Conservation (phyloP, 306 rosid genomes). For the Calophaca sinica region DNA sequence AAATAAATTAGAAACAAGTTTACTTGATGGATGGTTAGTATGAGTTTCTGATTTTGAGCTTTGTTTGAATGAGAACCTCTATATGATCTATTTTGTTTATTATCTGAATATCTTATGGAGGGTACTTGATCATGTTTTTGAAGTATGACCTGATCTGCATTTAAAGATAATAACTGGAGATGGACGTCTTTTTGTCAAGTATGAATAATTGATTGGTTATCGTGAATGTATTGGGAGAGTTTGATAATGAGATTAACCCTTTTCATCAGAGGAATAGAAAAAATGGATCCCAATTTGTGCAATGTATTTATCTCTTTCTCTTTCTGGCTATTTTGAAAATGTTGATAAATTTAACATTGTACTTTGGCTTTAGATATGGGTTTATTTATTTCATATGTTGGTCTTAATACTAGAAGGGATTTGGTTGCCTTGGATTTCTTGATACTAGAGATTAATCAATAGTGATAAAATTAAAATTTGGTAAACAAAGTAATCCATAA, state of each 20-base stretch:
- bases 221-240: neutral
- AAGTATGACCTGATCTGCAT: neutral
- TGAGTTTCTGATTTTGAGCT: neutral
- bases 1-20: no score
- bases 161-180: neutral
- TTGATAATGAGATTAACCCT: constrained; percentile 6
- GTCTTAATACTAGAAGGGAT: constrained; percentile 10
- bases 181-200: neutral
- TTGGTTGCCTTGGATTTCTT: constrained; percentile 24
- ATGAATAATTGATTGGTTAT: neutral
- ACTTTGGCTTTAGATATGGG: neutral
- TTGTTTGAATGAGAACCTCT: neutral
- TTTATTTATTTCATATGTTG: constrained; percentile 10
- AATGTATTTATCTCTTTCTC: neutral
- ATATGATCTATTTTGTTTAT: neutral
- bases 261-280: neutral
- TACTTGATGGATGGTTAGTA: neutral
- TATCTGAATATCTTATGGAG: no score
- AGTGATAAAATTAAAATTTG: neutral
- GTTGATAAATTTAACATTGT: constrained; percentile 21
- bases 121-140: neutral
- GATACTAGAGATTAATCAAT: neutral
- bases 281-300: neutral
- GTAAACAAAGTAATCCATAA: neutral
- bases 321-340: neutral